Evolutionary conservation across 2,329 filamentous ascomycete species (phyloP).

Genomic region (Claviceps sorghi): DNA sequence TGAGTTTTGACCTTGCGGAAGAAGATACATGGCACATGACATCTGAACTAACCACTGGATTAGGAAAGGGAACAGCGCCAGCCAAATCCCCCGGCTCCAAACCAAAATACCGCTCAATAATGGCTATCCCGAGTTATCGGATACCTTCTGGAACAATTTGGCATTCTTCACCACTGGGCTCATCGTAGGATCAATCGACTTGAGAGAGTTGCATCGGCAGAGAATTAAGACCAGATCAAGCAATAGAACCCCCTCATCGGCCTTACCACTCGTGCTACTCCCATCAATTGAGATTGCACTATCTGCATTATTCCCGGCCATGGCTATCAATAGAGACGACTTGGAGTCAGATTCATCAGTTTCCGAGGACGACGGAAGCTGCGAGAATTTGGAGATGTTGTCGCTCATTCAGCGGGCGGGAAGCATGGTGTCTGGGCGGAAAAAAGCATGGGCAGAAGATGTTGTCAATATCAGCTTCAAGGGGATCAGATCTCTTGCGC

Average conservation of each 20-base stretch:
- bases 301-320: conserved; percentile 27
- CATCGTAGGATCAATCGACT: conserved; percentile 35
- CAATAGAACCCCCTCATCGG: conserved; percentile 21
- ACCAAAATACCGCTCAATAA: conserved; percentile 29
- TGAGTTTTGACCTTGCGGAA: conserved; percentile 20
- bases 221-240: conserved; percentile 25
- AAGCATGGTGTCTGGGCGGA: conserved; percentile 9
- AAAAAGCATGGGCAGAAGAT: conserved; percentile 42
- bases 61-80: conserved; percentile 12
- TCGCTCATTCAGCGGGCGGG: conserved; percentile 11
- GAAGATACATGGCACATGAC: not conserved
- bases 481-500: conserved; percentile 21
- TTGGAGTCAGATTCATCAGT: conserved; percentile 3
- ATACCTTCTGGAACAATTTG: conserved; percentile 37
- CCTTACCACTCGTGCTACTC: conserved; percentile 29
- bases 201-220: conserved; percentile 31
- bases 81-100: conserved; percentile 17
- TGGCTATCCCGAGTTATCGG: conserved; percentile 29
- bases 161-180: conserved; percentile 35
- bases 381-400: conserved; percentile 10
- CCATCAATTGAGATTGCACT: conserved; percentile 36
- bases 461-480: conserved; percentile 44
- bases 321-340: conserved; percentile 15
- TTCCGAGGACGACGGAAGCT: conserved; percentile 1
- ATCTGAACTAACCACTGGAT: not conserved